A percentile compares a stretch with the other conserved stretches of the same genome.
Conservation (phyloP, 805 yeast species). For the Pichia heedii region DNA sequence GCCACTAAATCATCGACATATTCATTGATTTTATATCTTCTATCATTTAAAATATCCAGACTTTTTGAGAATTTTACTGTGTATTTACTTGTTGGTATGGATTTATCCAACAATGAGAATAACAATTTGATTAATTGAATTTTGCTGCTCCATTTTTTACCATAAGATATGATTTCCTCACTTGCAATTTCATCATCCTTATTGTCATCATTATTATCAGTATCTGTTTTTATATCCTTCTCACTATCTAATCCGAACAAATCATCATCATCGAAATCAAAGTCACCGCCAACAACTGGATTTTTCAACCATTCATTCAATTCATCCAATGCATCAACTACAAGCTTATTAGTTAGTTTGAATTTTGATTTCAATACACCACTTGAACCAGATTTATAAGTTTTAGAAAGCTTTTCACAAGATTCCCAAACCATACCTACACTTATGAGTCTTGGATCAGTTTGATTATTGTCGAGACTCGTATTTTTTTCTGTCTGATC, state of each 20-base stretch:
- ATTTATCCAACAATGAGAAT: conserved; percentile 47
- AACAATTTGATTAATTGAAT: conserved; percentile 50
- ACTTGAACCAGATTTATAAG: conserved; percentile 41
- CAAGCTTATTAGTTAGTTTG: conserved; percentile 34
- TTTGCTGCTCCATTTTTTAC: conserved; percentile 42
- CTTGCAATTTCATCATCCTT: conserved; percentile 22
- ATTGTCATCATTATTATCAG: conserved; percentile 14
- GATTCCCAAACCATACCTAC: conserved; percentile 68
- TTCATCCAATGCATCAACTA: conserved; percentile 59
- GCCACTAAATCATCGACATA: conserved; percentile 52
- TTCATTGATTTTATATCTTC: conserved; percentile 36
- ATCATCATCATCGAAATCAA: conserved; percentile 35
- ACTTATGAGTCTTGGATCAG: conserved; percentile 36
- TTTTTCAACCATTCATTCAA: conserved; percentile 60
- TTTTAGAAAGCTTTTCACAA: conserved; percentile 40
- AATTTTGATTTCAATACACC: conserved; percentile 44
- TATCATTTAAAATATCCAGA: conserved; percentile 38
- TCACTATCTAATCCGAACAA: conserved; percentile 34
- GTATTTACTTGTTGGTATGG: conserved; percentile 36
- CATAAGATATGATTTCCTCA: conserved; percentile 22
- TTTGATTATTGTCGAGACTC: conserved; percentile 8
- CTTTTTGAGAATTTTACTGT: conserved; percentile 28
- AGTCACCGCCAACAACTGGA: conserved; percentile 31
- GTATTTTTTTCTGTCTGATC: conserved; percentile 21
- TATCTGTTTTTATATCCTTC: conserved; percentile 6